These are phyloP conservation scores for Pseudogymnoascus verrucosus DNA, from an alignment of 2,329 filamentous ascomycete species.

Conservation along the genomic window DNA sequence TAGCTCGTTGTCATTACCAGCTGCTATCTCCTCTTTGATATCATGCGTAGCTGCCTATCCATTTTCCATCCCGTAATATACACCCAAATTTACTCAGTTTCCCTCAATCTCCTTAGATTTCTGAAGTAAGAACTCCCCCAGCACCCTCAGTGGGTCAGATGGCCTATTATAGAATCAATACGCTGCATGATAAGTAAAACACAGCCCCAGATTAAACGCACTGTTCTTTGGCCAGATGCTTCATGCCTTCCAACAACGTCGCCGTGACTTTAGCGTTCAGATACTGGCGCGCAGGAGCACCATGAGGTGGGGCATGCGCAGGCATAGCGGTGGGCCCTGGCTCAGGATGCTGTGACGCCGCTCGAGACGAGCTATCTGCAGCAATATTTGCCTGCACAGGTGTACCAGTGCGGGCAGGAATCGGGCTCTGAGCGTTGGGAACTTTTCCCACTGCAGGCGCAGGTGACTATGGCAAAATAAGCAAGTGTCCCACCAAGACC, in stretches of 20 bases:
- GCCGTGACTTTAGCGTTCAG: constrained; percentile 64
- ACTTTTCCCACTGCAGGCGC: constrained; percentile 17
- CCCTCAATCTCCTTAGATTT: constrained; percentile 57
- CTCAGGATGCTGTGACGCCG: constrained; percentile 50
- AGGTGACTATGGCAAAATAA: constrained; percentile 17
- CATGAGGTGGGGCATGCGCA: constrained; percentile 52
- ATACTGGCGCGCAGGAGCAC: constrained; percentile 62
- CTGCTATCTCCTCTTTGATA: background rate
- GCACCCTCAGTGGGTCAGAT: constrained; percentile 56
- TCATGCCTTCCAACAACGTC: constrained; percentile 66
- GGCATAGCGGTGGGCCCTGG: constrained; percentile 43
- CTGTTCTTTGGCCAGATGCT: constrained; percentile 62
- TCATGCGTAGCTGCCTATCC: background rate
- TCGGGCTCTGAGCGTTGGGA: constrained; percentile 22
- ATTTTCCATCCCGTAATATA: background rate
- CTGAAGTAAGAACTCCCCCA: constrained; percentile 64
- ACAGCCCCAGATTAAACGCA: constrained; percentile 33
- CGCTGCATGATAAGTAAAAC: background rate
- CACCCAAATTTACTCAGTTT: constrained; percentile 14
- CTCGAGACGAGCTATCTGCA: constrained; percentile 41
- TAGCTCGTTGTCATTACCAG: background rate
- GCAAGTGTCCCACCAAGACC: background rate
- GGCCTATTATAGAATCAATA: constrained; percentile 38
- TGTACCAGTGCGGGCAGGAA: constrained; percentile 38
- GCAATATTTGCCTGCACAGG: constrained; percentile 33